These are phyloP conservation scores for Aspergillus costaricaensis DNA, from an alignment of 2,329 filamentous ascomycete genomes.

Conservation along the genomic window DNA sequence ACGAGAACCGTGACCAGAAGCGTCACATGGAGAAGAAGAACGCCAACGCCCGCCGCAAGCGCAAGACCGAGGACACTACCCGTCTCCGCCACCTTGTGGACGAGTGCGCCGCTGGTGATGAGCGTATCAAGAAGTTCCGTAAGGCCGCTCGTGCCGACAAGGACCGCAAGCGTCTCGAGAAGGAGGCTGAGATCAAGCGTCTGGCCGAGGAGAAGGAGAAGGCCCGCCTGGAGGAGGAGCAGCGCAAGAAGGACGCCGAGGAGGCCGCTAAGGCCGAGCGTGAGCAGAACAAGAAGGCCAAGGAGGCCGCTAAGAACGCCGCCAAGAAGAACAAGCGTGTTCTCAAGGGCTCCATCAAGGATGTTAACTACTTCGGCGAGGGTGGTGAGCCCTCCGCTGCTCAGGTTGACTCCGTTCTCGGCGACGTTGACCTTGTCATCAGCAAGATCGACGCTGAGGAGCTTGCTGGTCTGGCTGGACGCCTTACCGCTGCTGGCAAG, in stretches of 20 bases:
- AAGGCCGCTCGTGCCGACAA: constrained; percentile 89
- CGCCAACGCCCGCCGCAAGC: constrained; percentile 95
- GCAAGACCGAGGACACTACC: constrained; percentile 95
- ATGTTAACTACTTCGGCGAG: constrained; percentile 89
- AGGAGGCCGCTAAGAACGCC: constrained; percentile 97
- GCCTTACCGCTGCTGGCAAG: constrained; percentile 75
- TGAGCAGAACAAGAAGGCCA: constrained; percentile 88
- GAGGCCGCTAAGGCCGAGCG: constrained; percentile 81
- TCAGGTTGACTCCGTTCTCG: constrained; percentile 79
- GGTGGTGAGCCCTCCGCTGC: constrained; percentile 70
- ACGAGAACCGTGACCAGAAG: constrained; percentile 98
- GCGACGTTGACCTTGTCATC: constrained; percentile 84
- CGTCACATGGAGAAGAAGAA: constrained; percentile 98
- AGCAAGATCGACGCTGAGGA: constrained; percentile 88
- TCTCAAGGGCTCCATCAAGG: constrained; percentile 89
- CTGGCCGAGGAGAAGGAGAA: constrained; percentile 80
- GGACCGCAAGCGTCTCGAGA: constrained; percentile 90
- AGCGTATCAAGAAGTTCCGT: constrained; percentile 96
- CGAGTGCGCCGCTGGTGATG: constrained; percentile 78
- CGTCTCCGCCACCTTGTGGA: constrained; percentile 89
- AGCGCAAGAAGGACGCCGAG: constrained; percentile 79
- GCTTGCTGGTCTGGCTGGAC: constrained; percentile 77
- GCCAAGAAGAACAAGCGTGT: constrained; percentile 99
- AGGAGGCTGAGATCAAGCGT: constrained; percentile 87
- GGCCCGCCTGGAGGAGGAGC: constrained; percentile 80